These are phyloP conservation scores for Dichomitus squalens DNA, from an alignment of 1,284 basidiomycete species.

Conservation along the genomic window DNA sequence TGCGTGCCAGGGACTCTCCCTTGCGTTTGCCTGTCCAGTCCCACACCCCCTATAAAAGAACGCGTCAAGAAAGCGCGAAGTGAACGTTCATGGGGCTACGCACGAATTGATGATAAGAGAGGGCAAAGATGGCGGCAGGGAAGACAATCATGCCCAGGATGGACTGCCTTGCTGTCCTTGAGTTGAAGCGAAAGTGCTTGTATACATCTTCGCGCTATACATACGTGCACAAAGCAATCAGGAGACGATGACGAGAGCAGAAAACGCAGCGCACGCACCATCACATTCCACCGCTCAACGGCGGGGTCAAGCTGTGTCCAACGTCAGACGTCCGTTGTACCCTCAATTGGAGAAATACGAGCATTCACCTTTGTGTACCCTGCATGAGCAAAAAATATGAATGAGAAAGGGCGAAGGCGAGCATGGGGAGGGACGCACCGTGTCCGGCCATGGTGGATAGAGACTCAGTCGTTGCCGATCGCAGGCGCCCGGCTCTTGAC, in stretches of 20 bases:
- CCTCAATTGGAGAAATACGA: background rate
- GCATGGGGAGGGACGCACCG: constrained; percentile 33
- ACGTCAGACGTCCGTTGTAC: constrained; percentile 1
- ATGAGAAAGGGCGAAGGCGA: constrained; percentile 1
- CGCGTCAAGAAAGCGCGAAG: background rate
- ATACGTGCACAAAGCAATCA: background rate
- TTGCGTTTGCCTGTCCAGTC: constrained; percentile 41
- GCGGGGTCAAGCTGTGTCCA: constrained; percentile 68
- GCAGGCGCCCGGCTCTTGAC: constrained; percentile 20
- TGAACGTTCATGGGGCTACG: constrained; percentile 17
- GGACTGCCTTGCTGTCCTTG: constrained; percentile 54
- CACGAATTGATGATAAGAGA: constrained; percentile 36
- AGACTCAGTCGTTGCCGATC: constrained; percentile 13
- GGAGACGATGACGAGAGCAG: constrained; percentile 1
- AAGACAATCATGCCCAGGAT: constrained; percentile 51
- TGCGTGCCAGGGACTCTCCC: constrained; percentile 36
- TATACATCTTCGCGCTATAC: constrained; percentile 78
- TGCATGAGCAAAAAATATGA: background rate
- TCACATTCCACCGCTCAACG: constrained; percentile 77
- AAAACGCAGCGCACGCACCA: constrained; percentile 49
- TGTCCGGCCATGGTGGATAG: constrained; percentile 46
- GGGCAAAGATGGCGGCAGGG: constrained; percentile 47
- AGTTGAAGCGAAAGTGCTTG: constrained; percentile 79
- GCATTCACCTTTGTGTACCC: constrained; percentile 26
- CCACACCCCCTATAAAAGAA: constrained; percentile 37